phyloP scores from a whole-genome alignment of 352 stramenopile species.

The Phytophthora lateralis region DNA sequence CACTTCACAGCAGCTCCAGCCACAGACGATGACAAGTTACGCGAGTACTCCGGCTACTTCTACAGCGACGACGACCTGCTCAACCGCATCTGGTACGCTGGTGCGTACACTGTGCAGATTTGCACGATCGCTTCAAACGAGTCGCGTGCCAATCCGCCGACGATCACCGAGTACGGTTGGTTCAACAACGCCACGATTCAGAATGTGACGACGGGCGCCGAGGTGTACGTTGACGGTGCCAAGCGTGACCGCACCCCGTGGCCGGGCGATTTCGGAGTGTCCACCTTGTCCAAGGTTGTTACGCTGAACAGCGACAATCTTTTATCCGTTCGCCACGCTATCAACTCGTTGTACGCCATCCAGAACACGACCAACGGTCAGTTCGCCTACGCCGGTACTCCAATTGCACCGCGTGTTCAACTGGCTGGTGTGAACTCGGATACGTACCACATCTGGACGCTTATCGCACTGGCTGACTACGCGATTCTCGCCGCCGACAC shows the following conservation, averaged over 20 bases:
- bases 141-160: slow-evolving; percentile 34
- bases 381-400: slow-evolving; percentile 40
- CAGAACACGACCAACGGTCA: slow-evolving; percentile 35
- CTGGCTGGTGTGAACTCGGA: slow-evolving; percentile 33
- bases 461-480: slow-evolving; percentile 45
- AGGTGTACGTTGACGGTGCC: slow-evolving; percentile 44
- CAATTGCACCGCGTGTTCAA: slow-evolving; percentile 31
- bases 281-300: slow-evolving; percentile 35
- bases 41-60: slow-evolving; percentile 48
- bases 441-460: slow-evolving; percentile 50
- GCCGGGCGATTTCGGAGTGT: slow-evolving; percentile 40
- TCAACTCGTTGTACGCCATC: slow-evolving; percentile 37
- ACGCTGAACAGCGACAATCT: slow-evolving; percentile 43
- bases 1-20: slow-evolving; percentile 39
- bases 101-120: slow-evolving; percentile 46
- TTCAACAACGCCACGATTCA: slow-evolving; percentile 42
- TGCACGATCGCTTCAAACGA: slow-evolving; percentile 43
- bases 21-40: slow-evolving; percentile 32
- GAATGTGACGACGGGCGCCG: slow-evolving; percentile 27
- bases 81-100: slow-evolving; percentile 48
- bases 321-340: slow-evolving; percentile 28
- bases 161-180: slow-evolving; percentile 41
- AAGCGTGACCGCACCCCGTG: slow-evolving; percentile 47
- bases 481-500: slow-evolving; percentile 29
- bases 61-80: slow-evolving; percentile 46